Conservation (phyloP, 345 rosid genomes). For the Brassica carinata region DNA sequence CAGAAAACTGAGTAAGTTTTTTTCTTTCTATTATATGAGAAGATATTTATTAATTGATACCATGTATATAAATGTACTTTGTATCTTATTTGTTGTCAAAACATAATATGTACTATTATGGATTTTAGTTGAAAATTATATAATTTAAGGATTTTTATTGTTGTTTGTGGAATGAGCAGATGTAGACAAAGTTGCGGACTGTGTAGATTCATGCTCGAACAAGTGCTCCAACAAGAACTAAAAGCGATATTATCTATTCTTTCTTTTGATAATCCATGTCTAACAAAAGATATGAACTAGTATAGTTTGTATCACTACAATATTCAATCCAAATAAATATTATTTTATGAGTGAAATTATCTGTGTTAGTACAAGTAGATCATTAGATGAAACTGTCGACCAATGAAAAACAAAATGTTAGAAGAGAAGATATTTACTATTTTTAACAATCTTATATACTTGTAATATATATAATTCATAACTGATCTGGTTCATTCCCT, state of each 20-base stretch:
- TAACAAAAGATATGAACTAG: not conserved
- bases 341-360: not conserved
- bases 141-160: not conserved
- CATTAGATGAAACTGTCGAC: not conserved
- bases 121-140: not conserved
- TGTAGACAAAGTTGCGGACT: not conserved
- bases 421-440: not conserved
- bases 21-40: not conserved
- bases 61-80: not conserved
- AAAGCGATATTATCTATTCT: not conserved
- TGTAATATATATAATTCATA: not conserved
- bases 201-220: slow-evolving; percentile 31
- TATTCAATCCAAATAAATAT: not conserved
- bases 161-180: slow-evolving; percentile 27
- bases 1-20: slow-evolving; percentile 20
- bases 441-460: not conserved
- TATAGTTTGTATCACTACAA: not conserved
- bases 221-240: slow-evolving; percentile 18
- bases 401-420: not conserved
- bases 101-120: not conserved
- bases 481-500: not conserved
- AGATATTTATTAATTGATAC: not conserved
- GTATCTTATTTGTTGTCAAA: not conserved
- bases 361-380: not conserved
- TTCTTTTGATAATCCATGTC: not conserved